Conservation (phyloP, 2,329 filamentous ascomycete genomes). For the Fusarium musae region DNA sequence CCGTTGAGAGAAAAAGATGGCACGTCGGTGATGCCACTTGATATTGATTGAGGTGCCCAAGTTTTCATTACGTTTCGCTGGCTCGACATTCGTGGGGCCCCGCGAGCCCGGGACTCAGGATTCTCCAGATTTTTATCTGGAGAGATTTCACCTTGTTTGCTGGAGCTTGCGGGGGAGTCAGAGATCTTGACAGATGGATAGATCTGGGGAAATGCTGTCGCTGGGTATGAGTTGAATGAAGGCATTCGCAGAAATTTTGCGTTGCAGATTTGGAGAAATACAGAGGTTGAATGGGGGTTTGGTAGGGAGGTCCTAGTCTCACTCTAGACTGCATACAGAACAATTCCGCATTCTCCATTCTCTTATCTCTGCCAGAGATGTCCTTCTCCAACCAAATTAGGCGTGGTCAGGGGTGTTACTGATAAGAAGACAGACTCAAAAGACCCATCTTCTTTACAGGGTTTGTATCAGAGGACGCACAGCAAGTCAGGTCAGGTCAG, state of each 20-base stretch:
- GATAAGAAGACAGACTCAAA: constrained; percentile 16
- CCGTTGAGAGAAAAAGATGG: not conserved
- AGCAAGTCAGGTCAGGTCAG: not conserved
- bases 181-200: constrained; percentile 1
- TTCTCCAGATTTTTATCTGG: constrained; percentile 20
- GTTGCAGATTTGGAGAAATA: constrained; percentile 31
- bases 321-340: constrained; percentile 6
- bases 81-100: constrained; percentile 40
- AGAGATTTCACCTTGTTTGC: constrained; percentile 33
- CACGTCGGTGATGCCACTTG: constrained; percentile 18
- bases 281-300: constrained; percentile 22
- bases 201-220: not conserved
- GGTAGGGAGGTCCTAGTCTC: not conserved
- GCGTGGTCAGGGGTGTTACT: constrained; percentile 22
- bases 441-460: constrained; percentile 1
- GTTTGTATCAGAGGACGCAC: not conserved
- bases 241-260: constrained; percentile 18
- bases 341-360: not conserved
- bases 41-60: not conserved
- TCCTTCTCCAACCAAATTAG: constrained; percentile 31
- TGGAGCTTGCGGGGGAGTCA: constrained; percentile 34
- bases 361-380: constrained; percentile 24
- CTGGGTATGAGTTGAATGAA: not conserved
- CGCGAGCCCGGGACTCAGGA: constrained; percentile 29
- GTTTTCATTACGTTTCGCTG: constrained; percentile 44